Conservation (phyloP, 2,329 filamentous ascomycete genomes). For the Aspergillus latus region DNA sequence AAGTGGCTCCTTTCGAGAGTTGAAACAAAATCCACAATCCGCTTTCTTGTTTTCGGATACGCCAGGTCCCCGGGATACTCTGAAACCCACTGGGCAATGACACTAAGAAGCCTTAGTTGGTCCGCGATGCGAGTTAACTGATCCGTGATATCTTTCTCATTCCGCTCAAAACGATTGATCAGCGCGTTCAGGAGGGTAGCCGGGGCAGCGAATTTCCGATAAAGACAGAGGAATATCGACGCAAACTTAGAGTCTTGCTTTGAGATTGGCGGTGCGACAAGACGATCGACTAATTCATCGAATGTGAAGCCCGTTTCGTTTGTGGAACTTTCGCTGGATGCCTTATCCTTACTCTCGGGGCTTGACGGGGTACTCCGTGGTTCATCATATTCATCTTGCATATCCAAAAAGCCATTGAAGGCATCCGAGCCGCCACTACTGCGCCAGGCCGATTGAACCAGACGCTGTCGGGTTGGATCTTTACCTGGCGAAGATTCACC, state of each 20-base stretch:
- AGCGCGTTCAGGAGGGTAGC: conserved; percentile 75
- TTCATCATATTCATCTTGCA: conserved; percentile 44
- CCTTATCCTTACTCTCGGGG: conserved; percentile 34
- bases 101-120: conserved; percentile 79
- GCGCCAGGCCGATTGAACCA: conserved; percentile 39
- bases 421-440: conserved; percentile 43
- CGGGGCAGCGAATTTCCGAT: conserved; percentile 88
- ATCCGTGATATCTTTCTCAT: conserved; percentile 70
- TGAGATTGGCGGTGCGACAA: conserved; percentile 77
- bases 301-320: conserved; percentile 44
- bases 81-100: conserved; percentile 85
- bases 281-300: conserved; percentile 79
- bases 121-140: conserved; percentile 75
- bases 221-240: conserved; percentile 85
- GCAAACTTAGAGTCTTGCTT: conserved; percentile 87
- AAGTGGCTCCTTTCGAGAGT: conserved; percentile 75
- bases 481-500: conserved; percentile 32
- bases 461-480: conserved; percentile 34
- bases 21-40: conserved; percentile 71
- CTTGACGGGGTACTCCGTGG: conserved; percentile 28
- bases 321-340: conserved; percentile 32
- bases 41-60: conserved; percentile 68
- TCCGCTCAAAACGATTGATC: conserved; percentile 59
- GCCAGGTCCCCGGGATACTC: conserved; percentile 93
- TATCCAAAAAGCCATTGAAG: conserved; percentile 44